These are phyloP conservation scores for Akanthomyces dipterigenus DNA, from an alignment of 2,329 filamentous ascomycete species.

Conservation along the genomic window DNA sequence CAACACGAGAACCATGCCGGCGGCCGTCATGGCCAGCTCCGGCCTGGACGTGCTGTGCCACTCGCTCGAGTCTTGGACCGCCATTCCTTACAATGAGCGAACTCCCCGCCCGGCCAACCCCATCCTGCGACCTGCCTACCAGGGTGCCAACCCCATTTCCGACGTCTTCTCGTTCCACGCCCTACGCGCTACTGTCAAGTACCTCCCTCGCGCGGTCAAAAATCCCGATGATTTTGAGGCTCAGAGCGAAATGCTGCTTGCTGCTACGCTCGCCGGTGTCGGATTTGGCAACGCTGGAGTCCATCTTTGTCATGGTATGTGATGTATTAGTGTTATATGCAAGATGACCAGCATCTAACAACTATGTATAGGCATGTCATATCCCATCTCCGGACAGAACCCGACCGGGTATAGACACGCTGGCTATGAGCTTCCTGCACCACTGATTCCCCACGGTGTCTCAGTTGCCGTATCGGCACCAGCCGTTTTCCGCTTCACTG, in stretches of 20 bases:
- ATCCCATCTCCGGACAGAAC: constrained; percentile 94
- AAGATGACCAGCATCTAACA: background rate
- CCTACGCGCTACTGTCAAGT: constrained; percentile 77
- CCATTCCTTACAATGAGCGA: constrained; percentile 87
- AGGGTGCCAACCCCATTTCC: constrained; percentile 94
- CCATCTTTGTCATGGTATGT: constrained; percentile 60
- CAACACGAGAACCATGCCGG: constrained; percentile 94
- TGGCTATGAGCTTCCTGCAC: constrained; percentile 70
- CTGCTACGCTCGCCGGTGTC: constrained; percentile 87
- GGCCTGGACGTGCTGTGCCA: constrained; percentile 95
- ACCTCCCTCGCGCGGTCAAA: constrained; percentile 77
- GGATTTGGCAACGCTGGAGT: constrained; percentile 98
- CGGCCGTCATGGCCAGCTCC: constrained; percentile 84
- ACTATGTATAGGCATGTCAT: constrained; percentile 68
- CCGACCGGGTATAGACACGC: constrained; percentile 73
- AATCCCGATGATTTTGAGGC: constrained; percentile 90
- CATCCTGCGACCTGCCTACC: constrained; percentile 85
- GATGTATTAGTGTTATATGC: background rate
- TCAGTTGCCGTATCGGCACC: constrained; percentile 91
- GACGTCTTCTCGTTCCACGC: constrained; percentile 94
- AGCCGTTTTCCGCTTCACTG: constrained; percentile 91
- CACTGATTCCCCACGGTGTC: constrained; percentile 93
- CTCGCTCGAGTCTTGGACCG: constrained; percentile 92
- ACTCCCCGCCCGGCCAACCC: constrained; percentile 81
- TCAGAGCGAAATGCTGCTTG: constrained; percentile 91